Evolutionary conservation across 2,329 filamentous ascomycete genomes (phyloP).

Genomic region (Biscogniauxia sp.): DNA sequence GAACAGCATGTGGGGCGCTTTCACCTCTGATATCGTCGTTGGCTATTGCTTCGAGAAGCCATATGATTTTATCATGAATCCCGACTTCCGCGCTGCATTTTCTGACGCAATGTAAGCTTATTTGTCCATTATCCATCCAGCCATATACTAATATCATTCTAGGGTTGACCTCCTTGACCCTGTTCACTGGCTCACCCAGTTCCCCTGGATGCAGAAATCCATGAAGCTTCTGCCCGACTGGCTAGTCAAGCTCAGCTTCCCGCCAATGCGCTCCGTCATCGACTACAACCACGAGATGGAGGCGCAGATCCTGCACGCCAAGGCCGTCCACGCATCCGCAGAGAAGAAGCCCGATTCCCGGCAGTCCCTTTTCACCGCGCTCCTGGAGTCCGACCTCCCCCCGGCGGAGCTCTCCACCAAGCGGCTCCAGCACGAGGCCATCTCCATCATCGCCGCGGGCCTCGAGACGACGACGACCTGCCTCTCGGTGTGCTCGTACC

Average conservation of each 20-base stretch:
- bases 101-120: neutral
- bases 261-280: neutral
- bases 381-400: constrained; percentile 9
- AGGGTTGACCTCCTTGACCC: neutral
- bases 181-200: neutral
- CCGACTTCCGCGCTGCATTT: neutral
- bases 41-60: neutral
- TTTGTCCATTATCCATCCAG: no score
- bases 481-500: constrained; percentile 3
- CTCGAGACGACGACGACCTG: constrained; percentile 26
- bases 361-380: constrained; percentile 6
- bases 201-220: neutral
- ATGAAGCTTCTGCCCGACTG: neutral
- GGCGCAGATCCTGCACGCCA: neutral
- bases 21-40: neutral
- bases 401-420: constrained; percentile 7
- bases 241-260: neutral
- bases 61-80: neutral
- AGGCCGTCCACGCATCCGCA: neutral
- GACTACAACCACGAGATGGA: neutral
- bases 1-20: neutral
- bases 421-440: constrained; percentile 14
- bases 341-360: neutral
- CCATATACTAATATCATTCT: neutral
- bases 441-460: constrained; percentile 15